Evolutionary conservation across 2,329 filamentous ascomycete species (phyloP).

Genomic region (Ascochyta viciae-villosae): DNA sequence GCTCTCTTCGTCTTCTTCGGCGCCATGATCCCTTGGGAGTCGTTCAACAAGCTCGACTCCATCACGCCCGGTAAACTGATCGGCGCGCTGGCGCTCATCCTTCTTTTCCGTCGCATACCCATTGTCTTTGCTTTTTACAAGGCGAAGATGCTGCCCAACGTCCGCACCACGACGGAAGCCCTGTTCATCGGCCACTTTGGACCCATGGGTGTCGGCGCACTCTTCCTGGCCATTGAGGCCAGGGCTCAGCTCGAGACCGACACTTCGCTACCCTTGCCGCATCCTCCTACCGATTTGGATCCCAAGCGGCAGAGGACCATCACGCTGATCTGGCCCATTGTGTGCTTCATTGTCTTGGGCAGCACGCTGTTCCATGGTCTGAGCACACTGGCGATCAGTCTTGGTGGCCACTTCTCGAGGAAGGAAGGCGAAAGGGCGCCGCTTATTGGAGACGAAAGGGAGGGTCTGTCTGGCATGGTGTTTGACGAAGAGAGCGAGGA

Average conservation of each 20-base stretch:
- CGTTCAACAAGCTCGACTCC: constrained; percentile 47
- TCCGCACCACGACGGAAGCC: constrained; percentile 60
- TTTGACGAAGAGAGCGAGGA: constrained; percentile 48
- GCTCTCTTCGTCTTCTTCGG: constrained; percentile 65
- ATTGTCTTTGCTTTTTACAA: constrained; percentile 58
- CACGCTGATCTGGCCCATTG: constrained; percentile 60
- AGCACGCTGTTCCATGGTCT: constrained; percentile 63
- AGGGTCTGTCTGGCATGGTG: constrained; percentile 59
- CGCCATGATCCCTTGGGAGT: constrained; percentile 60
- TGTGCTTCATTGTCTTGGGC: constrained; percentile 62
- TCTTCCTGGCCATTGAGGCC: constrained; percentile 65
- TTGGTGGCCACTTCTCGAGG: constrained; percentile 57
- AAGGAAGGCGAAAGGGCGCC: constrained; percentile 58
- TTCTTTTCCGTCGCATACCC: constrained; percentile 61
- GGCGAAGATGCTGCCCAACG: constrained; percentile 53
- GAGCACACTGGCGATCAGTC: constrained; percentile 59
- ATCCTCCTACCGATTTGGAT: constrained; percentile 50
- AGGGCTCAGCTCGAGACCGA: constrained; percentile 60
- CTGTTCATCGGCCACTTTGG: constrained; percentile 65
- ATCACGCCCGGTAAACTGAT: constrained; percentile 55
- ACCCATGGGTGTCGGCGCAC: constrained; percentile 63
- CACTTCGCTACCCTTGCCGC: constrained; percentile 53
- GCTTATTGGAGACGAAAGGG: constrained; percentile 58
- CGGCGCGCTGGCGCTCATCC: constrained; percentile 57
- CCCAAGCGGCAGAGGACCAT: constrained; percentile 50